These are phyloP conservation scores for Lumnitzera littorea DNA, from an alignment of 345 rosid genomes.

Conservation along the genomic window DNA sequence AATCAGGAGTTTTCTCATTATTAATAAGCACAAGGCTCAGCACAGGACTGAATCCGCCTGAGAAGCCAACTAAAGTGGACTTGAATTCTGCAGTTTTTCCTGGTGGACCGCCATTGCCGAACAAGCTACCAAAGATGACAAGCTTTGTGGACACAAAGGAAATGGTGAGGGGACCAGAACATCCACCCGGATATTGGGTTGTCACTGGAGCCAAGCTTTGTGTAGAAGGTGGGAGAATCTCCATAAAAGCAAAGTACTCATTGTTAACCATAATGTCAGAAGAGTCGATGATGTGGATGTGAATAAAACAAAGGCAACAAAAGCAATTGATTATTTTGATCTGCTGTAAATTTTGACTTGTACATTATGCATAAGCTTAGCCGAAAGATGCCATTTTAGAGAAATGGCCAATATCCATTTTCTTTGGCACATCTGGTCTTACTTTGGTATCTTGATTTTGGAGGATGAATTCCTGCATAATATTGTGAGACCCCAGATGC, in stretches of 20 bases:
- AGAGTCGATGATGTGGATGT: conserved; percentile 55
- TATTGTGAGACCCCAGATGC: too few species aligned
- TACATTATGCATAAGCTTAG: conserved; percentile 1
- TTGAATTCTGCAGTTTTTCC: conserved; percentile 87
- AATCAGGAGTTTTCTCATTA: conserved; percentile 72
- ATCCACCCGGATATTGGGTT: conserved; percentile 91
- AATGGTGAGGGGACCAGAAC: conserved; percentile 85
- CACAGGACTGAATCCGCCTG: conserved; percentile 32
- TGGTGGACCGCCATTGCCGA: conserved; percentile 60
- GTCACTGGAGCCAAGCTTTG: conserved; percentile 89
- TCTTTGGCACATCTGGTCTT: too few species aligned
- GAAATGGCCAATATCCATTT: too few species aligned
- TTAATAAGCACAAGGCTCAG: conserved; percentile 66
- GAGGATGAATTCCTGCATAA: too few species aligned
- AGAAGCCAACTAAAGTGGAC: conserved; percentile 47
- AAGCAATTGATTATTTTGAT: conserved; percentile 3
- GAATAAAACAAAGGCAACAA: conserved; percentile 6
- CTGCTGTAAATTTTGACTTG: conserved; percentile 16
- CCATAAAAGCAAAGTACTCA: conserved; percentile 75
- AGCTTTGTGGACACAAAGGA: conserved; percentile 86
- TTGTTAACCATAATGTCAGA: conserved; percentile 71
- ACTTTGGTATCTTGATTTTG: too few species aligned
- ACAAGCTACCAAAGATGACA: conserved; percentile 50
- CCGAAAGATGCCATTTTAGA: not conserved
- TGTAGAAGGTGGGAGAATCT: conserved; percentile 66